phyloP scores from a whole-genome alignment of 805 yeast genomes.

The Brettanomyces sp. region DNA sequence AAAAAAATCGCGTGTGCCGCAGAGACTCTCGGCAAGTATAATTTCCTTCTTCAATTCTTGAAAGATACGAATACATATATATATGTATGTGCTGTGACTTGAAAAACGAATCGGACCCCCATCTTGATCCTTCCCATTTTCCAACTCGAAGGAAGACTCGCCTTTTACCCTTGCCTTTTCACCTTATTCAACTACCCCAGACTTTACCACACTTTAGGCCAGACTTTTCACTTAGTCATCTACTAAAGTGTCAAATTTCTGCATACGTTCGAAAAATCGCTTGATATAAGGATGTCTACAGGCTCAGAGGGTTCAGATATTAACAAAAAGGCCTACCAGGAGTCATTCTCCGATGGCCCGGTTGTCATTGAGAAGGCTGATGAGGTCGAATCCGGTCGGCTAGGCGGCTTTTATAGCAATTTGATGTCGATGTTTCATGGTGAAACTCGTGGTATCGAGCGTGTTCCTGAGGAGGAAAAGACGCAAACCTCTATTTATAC shows the following conservation, averaged over 20 bases:
- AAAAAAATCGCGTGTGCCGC: no score
- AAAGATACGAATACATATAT: background rate
- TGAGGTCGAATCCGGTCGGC: conserved; percentile 10
- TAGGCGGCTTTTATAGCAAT: conserved; percentile 14
- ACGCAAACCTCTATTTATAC: conserved; percentile 53
- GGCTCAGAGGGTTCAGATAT: conserved; percentile 1
- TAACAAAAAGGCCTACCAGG: conserved; percentile 1
- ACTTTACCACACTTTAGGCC: background rate
- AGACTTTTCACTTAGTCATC: no score
- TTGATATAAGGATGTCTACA: background rate
- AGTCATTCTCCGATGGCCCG: background rate
- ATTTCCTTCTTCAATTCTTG: background rate
- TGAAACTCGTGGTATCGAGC: conserved; percentile 72
- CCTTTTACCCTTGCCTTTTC: background rate
- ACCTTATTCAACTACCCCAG: background rate
- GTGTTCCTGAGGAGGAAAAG: conserved; percentile 71
- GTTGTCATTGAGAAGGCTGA: background rate
- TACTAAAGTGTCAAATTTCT: no score
- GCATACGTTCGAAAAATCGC: no score
- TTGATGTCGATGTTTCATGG: conserved; percentile 27
- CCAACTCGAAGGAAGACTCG: no score
- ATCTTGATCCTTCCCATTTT: no score
- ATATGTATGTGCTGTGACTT: background rate
- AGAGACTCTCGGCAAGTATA: no score
- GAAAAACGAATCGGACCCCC: background rate